These are phyloP conservation scores for Magnolia officinalis DNA, from an alignment of 164 flowering plant genomes.

Conservation along the genomic window DNA sequence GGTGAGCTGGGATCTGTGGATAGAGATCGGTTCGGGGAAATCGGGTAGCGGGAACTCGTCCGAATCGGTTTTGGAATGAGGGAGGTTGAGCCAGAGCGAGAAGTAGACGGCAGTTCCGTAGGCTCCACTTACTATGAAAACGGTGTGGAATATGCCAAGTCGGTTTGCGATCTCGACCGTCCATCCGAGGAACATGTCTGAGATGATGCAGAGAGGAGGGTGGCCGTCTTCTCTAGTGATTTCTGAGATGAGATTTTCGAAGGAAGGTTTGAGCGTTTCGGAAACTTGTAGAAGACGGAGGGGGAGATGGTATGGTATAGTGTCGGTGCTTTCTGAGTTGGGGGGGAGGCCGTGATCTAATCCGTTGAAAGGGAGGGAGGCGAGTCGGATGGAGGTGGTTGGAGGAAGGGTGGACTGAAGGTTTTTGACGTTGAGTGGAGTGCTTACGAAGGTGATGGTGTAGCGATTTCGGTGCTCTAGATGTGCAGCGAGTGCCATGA, in stretches of 20 bases:
- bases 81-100: slow-evolving; percentile 8
- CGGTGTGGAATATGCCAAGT: slow-evolving; percentile 6
- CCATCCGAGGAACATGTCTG: slow-evolving; percentile 11
- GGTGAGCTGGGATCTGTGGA: slow-evolving; percentile 11
- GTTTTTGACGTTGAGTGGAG: slow-evolving; percentile 9
- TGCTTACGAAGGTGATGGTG: slow-evolving; percentile 12
- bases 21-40: slow-evolving; percentile 5
- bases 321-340: slow-evolving; percentile 10
- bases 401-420: slow-evolving; percentile 7
- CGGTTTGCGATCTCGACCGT: slow-evolving; percentile 8
- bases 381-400: slow-evolving; percentile 4
- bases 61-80: background rate
- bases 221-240: background rate
- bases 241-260: slow-evolving; percentile 3
- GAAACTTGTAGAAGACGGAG: background rate
- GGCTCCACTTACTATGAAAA: slow-evolving; percentile 1
- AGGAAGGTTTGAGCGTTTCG: slow-evolving; percentile 12
- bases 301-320: slow-evolving; percentile 1
- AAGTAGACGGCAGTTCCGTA: slow-evolving; percentile 7
- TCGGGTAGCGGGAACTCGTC: slow-evolving; percentile 8
- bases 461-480: background rate
- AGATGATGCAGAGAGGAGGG: slow-evolving; percentile 7
- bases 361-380: slow-evolving; percentile 17
- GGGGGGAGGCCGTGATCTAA: slow-evolving; percentile 16
- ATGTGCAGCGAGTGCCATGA: slow-evolving; percentile 10